Percentiles rank a stretch among this genome's conserved stretches.
These are phyloP conservation scores for Cercophora newfieldiana DNA, from an alignment of 495 filamentous ascomycete species.

Conservation along the genomic window DNA sequence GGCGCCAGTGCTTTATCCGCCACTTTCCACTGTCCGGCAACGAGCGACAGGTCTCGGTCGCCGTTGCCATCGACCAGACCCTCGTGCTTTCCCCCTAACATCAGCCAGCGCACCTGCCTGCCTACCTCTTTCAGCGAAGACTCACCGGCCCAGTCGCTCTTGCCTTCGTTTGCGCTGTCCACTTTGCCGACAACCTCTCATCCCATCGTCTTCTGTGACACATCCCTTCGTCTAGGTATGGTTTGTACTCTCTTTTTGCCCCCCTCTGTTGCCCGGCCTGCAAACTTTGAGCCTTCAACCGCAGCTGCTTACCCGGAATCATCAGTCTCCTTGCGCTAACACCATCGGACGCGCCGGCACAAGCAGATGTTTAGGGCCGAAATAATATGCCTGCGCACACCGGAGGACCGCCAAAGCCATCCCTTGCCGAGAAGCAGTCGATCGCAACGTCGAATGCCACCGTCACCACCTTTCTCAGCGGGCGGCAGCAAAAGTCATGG, in stretches of 20 bases:
- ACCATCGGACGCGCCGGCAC: neutral
- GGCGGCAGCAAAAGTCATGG: constrained; percentile 63
- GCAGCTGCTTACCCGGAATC: neutral
- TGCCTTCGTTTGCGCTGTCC: neutral
- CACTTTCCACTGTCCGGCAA: neutral
- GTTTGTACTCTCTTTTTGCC: neutral
- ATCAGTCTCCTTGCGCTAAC: neutral
- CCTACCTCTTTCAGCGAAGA: neutral
- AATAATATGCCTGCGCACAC: constrained; percentile 24
- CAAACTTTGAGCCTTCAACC: neutral
- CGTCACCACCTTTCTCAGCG: constrained; percentile 63
- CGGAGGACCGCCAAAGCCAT: constrained; percentile 7
- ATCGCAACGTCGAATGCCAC: constrained; percentile 70
- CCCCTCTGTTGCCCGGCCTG: neutral
- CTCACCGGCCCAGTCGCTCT: neutral
- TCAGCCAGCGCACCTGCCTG: neutral
- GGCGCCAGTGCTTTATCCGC: neutral
- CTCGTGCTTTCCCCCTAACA: neutral
- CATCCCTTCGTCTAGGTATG: neutral
- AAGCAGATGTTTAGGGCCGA: constrained; percentile 14
- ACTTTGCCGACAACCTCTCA: neutral
- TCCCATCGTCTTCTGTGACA: too few relatives aligned
- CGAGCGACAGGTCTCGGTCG: neutral
- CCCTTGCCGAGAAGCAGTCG: constrained; percentile 32
- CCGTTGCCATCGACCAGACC: neutral